These are phyloP conservation scores for Jasminum sambac DNA, from an alignment of 257 asterid species.

Conservation along the genomic window DNA sequence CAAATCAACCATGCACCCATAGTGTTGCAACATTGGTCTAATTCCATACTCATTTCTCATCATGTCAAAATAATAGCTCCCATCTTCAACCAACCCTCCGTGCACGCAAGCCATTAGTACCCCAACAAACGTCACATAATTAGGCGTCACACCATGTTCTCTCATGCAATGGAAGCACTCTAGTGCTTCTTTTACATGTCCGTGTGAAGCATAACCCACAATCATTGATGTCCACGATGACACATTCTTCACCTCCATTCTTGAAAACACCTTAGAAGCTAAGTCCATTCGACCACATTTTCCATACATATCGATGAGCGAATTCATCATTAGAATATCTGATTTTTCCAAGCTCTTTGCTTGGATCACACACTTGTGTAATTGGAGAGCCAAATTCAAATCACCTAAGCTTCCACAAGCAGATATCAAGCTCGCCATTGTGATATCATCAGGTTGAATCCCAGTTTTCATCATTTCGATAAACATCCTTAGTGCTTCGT, in stretches of 20 bases:
- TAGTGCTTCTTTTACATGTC: constrained; percentile 58
- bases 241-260: constrained; percentile 74
- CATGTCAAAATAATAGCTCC: constrained; percentile 63
- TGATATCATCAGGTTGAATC: constrained; percentile 67
- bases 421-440: constrained; percentile 78
- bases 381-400: constrained; percentile 62
- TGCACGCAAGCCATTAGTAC: constrained; percentile 93
- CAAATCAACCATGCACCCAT: constrained; percentile 91
- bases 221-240: constrained; percentile 92
- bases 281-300: constrained; percentile 90
- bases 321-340: constrained; percentile 72
- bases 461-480: constrained; percentile 56
- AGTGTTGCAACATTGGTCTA: constrained; percentile 60
- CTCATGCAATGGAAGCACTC: constrained; percentile 57
- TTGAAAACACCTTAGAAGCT: constrained; percentile 55
- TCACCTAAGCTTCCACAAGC: constrained; percentile 81
- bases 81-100: constrained; percentile 78
- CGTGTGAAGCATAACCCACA: constrained; percentile 80
- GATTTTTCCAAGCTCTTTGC: constrained; percentile 39
- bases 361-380: constrained; percentile 75
- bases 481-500: constrained; percentile 64
- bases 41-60: constrained; percentile 59
- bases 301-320: constrained; percentile 81
- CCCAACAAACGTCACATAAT: constrained; percentile 79
- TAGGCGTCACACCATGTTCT: constrained; percentile 58